Base-by-base conservation (phyloP, 2,329 filamentous ascomycete species). In the Aspergillus uvarum region DNA sequence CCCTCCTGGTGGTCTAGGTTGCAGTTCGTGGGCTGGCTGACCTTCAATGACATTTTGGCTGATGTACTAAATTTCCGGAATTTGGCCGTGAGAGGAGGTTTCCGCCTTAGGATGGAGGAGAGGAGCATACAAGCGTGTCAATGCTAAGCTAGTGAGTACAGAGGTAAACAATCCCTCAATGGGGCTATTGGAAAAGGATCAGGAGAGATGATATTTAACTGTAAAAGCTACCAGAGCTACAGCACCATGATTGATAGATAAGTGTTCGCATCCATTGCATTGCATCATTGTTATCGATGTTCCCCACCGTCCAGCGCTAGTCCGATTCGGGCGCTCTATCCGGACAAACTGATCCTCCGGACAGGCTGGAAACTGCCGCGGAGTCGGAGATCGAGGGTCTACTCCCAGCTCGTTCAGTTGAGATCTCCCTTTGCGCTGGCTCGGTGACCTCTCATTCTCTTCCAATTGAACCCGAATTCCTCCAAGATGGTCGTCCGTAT, bases 401-500 rank as follows among this genome's bases (percentile, higher is more conserved):
- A 51, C 60, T 60, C 52, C 52, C 42, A 59, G 55, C 42, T 48
- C 32, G 21, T 53, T 59, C 62, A 60, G 50, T 56, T 53, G 52
- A 29, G 26, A 32, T 42, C 51, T 35, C 56, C 19, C n/a, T 47
- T 51, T 50, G 51, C 55, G 57, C 57, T 59, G 47, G 48, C 35
- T 44, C 22, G 52, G 29, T 19, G 51, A 19, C 22, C 14, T 5
- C 42, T 55, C 26, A 12, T 38, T 48, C 35, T 48, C 16, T 19
- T 19, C 31, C 42, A 59, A 56, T 48, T 32, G 35, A 51, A 64
- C 6, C 31, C 8, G 29, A 14, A 8, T 11, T 44, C 55, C 52
- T 59, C 63, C 69, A 84, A 69, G 55, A 96, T 99, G 95, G 94
- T 98, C 63, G 84, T 99, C 72, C 90, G 90, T 76, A 95, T 99